Evolutionary conservation across 805 yeast species (phyloP).

Genomic region (Pichia gijzeniarum): DNA sequence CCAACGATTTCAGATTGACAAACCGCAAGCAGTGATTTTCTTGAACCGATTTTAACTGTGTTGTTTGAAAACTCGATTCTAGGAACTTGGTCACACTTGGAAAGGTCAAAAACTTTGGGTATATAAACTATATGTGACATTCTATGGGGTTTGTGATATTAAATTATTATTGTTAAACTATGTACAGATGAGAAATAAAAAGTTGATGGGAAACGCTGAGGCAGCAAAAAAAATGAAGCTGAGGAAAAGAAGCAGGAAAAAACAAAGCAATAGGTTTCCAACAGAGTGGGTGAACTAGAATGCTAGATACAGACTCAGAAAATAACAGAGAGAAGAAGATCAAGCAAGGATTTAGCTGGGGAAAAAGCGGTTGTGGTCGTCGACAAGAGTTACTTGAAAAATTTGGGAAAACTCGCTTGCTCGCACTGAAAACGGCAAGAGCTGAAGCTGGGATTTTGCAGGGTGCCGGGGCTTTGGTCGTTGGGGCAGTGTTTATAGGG

Average conservation of each 20-base stretch:
- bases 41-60: slow-evolving; percentile 64
- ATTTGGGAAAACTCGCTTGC: too few relatives aligned
- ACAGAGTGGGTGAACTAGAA: too few relatives aligned
- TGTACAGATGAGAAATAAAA: background rate
- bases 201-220: background rate
- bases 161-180: background rate
- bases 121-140: slow-evolving; percentile 11
- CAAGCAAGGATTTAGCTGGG: too few relatives aligned
- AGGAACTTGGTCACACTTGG: slow-evolving; percentile 4
- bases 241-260: background rate
- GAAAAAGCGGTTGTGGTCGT: too few relatives aligned
- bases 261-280: background rate
- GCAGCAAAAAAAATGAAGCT: background rate
- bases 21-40: slow-evolving; percentile 83
- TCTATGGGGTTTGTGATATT: too few relatives aligned
- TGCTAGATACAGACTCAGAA: too few relatives aligned
- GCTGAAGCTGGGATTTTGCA: too few relatives aligned
- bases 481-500: too few relatives aligned
- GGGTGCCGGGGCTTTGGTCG: too few relatives aligned
- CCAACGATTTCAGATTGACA: slow-evolving; percentile 76
- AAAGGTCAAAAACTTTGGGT: slow-evolving; percentile 12
- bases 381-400: too few relatives aligned
- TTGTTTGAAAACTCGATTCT: slow-evolving; percentile 6
- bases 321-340: too few relatives aligned
- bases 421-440: too few relatives aligned